These are phyloP conservation scores for Reutealis trisperma DNA, from an alignment of 345 rosid species.

Conservation along the genomic window DNA sequence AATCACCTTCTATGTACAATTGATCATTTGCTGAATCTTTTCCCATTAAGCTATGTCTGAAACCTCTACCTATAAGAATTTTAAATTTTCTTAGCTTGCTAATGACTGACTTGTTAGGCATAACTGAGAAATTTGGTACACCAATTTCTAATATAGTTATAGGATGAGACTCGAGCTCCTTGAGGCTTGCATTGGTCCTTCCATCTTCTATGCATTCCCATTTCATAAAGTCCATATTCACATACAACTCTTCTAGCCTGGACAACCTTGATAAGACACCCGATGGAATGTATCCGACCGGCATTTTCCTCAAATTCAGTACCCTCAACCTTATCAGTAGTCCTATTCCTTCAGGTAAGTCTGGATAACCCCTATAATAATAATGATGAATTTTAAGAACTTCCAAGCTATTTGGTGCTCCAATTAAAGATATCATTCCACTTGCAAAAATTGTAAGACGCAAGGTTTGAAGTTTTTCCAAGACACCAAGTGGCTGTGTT, in stretches of 20 bases:
- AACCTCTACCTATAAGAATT: too few species aligned
- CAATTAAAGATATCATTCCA: background rate
- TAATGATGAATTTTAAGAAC: background rate
- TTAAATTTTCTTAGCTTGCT: too few species aligned
- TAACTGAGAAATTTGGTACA: slow-evolving; percentile 23
- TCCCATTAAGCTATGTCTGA: too few species aligned
- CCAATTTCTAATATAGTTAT: background rate
- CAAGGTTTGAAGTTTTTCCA: slow-evolving; percentile 21
- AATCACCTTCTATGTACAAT: too few species aligned
- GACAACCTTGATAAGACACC: background rate
- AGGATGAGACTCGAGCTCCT: background rate
- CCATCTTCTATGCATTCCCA: background rate
- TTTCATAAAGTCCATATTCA: background rate
- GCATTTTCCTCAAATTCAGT: background rate
- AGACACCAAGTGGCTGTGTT: slow-evolving; percentile 11
- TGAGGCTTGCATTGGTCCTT: background rate
- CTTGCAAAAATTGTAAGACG: background rate
- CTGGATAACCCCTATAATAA: too few species aligned
- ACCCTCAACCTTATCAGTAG: background rate
- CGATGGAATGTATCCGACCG: background rate
- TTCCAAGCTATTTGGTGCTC: background rate
- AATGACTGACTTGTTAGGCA: background rate
- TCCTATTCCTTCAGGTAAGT: background rate
- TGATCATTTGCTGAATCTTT: too few species aligned
- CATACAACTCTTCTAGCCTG: background rate